Conservation (phyloP, 768 basidiomycete species). For the Mrakia hoshinonis region DNA sequence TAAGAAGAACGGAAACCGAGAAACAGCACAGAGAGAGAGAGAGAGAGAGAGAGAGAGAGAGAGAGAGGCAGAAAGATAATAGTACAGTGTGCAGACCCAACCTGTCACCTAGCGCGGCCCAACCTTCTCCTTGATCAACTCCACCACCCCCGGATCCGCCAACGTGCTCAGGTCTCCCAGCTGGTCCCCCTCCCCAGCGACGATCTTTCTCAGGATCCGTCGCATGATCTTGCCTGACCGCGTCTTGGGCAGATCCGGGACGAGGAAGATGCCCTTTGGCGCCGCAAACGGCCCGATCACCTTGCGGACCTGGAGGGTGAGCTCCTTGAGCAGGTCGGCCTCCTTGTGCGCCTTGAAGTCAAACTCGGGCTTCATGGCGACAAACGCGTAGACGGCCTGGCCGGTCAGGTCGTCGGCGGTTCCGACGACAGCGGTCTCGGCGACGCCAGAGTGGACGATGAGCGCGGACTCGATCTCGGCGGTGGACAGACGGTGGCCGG, state of each 20-base stretch:
- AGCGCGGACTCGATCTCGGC: slow-evolving; percentile 97
- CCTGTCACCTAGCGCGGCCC: not conserved
- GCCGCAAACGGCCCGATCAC: slow-evolving; percentile 90
- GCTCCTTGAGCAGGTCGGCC: slow-evolving; percentile 65
- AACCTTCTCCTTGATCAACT: slow-evolving; percentile 37
- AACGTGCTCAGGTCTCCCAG: slow-evolving; percentile 70
- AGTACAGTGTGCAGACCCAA: not conserved
- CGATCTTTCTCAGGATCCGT: slow-evolving; percentile 91
- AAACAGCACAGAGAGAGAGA: not conserved
- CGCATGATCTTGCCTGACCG: slow-evolving; percentile 82
- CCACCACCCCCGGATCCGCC: slow-evolving; percentile 79
- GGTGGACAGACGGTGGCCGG: slow-evolving; percentile 91
- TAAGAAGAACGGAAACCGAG: not conserved
- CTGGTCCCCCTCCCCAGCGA: slow-evolving; percentile 86
- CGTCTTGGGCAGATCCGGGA: slow-evolving; percentile 44
- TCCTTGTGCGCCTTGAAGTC: slow-evolving; percentile 63
- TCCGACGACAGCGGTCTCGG: slow-evolving; percentile 69
- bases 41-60: not conserved
- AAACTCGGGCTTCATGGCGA: slow-evolving; percentile 51
- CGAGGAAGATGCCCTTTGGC: slow-evolving; percentile 82
- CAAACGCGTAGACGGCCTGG: slow-evolving; percentile 88
- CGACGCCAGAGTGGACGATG: slow-evolving; percentile 87
- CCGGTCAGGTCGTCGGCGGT: slow-evolving; percentile 47
- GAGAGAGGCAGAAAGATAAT: not conserved
- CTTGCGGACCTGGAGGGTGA: slow-evolving; percentile 88